phyloP scores from a whole-genome alignment of 2,329 filamentous ascomycete genomes.

The Aspergillus caelatus region DNA sequence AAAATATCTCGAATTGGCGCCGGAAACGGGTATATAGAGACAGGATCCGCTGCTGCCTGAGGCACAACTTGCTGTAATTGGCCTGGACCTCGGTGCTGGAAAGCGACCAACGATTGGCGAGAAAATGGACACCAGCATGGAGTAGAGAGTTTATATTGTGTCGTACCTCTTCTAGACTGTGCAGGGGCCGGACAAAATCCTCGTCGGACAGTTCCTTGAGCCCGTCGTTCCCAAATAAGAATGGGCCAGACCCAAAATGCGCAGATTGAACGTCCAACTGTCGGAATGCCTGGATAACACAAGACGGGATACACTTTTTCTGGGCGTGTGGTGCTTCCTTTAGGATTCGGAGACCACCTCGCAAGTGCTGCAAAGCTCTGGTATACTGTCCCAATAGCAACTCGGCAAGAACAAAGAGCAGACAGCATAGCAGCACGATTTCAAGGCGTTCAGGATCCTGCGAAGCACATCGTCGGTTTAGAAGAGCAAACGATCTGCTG shows the following conservation, averaged over 20 bases:
- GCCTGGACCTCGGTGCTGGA: background rate
- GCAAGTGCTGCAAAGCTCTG: background rate
- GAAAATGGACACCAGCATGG: background rate
- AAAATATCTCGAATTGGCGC: slow-evolving; percentile 5
- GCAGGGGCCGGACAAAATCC: background rate
- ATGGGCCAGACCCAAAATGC: background rate
- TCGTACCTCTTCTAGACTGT: background rate
- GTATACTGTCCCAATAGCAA: background rate
- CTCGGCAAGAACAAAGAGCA: background rate
- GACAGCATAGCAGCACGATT: background rate
- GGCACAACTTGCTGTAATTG: background rate
- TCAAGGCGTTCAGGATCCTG: background rate
- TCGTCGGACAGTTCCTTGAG: background rate
- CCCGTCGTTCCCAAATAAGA: background rate
- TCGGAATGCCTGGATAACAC: background rate
- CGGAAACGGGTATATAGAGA: background rate
- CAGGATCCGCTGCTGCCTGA: slow-evolving; percentile 5
- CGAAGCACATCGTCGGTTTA: background rate
- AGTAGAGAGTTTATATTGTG: background rate
- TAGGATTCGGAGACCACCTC: background rate
- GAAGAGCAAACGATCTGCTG: background rate
- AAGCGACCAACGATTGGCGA: background rate
- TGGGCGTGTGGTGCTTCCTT: background rate
- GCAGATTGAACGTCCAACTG: background rate
- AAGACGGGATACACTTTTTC: background rate